Conservation (phyloP, 331 rosid genomes). For the Quercus lobata region DNA sequence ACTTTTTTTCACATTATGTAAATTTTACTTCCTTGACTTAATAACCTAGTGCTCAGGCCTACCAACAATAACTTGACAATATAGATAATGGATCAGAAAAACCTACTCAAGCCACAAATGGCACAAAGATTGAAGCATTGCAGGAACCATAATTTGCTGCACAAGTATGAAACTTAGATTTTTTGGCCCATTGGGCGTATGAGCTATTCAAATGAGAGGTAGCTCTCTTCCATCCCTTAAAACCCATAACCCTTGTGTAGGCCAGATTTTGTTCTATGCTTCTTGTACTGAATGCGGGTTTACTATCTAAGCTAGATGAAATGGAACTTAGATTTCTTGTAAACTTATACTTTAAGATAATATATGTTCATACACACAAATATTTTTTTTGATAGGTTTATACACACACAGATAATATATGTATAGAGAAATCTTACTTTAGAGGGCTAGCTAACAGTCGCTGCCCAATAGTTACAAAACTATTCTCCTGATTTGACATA, state of each 20-base stretch:
- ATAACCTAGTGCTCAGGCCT: not conserved
- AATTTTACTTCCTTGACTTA: not conserved
- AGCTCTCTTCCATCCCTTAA: not conserved
- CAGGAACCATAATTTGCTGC: not conserved
- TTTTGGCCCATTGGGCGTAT: not conserved
- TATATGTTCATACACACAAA: not conserved
- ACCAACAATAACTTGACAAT: not conserved
- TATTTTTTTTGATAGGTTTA: no score
- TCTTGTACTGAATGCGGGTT: not conserved
- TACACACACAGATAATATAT: not conserved
- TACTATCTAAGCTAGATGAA: not conserved
- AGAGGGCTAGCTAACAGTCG: slow-evolving; percentile 89
- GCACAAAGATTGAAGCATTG: not conserved
- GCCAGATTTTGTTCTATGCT: not conserved
- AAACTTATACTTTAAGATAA: not conserved
- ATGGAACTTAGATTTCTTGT: not conserved
- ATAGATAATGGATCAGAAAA: not conserved
- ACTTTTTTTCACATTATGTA: not conserved
- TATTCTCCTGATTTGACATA: slow-evolving; percentile 93
- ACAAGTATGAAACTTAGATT: not conserved
- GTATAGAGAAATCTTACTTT: slow-evolving; percentile 45
- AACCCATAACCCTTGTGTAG: not conserved
- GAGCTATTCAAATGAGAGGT: not conserved
- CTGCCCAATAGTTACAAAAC: slow-evolving; percentile 98
- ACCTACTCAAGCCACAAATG: not conserved